A percentile compares a stretch with the other conserved stretches of the same genome.
Conservation (phyloP, 345 rosid species). For the Balakata baccata region DNA sequence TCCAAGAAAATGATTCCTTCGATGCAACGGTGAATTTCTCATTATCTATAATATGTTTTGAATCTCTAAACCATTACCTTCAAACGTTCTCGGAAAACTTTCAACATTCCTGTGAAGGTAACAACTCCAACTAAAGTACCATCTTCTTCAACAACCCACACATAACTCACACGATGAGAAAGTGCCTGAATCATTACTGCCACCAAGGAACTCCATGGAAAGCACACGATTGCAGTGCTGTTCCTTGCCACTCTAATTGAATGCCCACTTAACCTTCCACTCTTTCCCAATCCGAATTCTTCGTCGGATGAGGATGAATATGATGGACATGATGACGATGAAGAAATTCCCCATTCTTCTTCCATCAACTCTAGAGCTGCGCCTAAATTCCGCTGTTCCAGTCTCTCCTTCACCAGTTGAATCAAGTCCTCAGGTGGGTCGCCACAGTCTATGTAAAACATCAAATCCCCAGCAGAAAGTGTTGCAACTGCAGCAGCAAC, state of each 20-base stretch:
- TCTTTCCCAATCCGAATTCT: slow-evolving; percentile 34
- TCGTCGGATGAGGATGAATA: slow-evolving; percentile 44
- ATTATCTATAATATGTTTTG: background rate
- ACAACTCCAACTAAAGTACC: slow-evolving; percentile 46
- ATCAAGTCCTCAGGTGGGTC: slow-evolving; percentile 47
- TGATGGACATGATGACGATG: slow-evolving; percentile 26
- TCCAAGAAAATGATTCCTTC: background rate
- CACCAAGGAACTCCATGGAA: slow-evolving; percentile 55
- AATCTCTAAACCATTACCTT: slow-evolving; percentile 15
- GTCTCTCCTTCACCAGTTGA: slow-evolving; percentile 40
- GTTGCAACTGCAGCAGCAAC: slow-evolving; percentile 52
- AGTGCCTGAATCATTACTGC: slow-evolving; percentile 70
- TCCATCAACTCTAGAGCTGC: slow-evolving; percentile 40
- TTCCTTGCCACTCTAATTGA: slow-evolving; percentile 33
- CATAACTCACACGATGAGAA: slow-evolving; percentile 45
- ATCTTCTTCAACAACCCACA: slow-evolving; percentile 59
- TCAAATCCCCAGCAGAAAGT: slow-evolving; percentile 49
- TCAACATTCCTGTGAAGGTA: slow-evolving; percentile 45
- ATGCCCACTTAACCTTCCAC: slow-evolving; percentile 26
- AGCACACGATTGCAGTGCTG: slow-evolving; percentile 43
- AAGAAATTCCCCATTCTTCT: slow-evolving; percentile 37
- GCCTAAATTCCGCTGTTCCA: slow-evolving; percentile 40
- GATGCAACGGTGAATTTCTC: background rate
- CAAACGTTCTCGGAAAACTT: slow-evolving; percentile 47
- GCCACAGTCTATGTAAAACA: slow-evolving; percentile 53